phyloP scores from a whole-genome alignment of 345 rosid genomes.

The Gossypium rotundifolium region DNA sequence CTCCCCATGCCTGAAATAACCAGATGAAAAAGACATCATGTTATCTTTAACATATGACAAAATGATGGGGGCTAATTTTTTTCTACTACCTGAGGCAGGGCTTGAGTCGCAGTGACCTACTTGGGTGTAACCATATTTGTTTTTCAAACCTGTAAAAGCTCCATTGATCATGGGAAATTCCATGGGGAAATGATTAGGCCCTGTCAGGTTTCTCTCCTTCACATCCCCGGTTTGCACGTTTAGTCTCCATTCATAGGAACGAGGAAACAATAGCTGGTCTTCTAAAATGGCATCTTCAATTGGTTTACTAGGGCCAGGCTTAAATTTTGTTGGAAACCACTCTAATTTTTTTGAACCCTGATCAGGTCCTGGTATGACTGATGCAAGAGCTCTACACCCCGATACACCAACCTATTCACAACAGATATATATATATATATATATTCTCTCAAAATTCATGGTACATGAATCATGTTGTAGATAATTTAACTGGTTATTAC shows the following conservation, averaged over 20 bases:
- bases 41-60: background rate
- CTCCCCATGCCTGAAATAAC: conserved; percentile 31
- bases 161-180: conserved; percentile 46
- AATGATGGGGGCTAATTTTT: background rate
- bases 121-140: conserved; percentile 6
- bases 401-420: conserved; percentile 26
- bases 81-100: background rate
- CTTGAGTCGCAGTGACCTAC: background rate
- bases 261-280: conserved; percentile 19
- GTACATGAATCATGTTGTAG: too few species aligned
- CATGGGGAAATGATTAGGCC: conserved; percentile 26
- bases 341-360: conserved; percentile 20
- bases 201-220: conserved; percentile 29
- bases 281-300: background rate
- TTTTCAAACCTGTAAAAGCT: conserved; percentile 26
- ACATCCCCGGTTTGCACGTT: conserved; percentile 39
- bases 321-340: conserved; percentile 30
- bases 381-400: conserved; percentile 32
- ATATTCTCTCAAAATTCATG: too few species aligned
- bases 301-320: background rate
- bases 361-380: conserved; percentile 36
- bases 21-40: background rate
- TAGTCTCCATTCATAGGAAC: conserved; percentile 37
- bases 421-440: background rate
- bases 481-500: background rate